These are phyloP conservation scores for Aethionema arabicum DNA, from an alignment of 345 rosid genomes.

Conservation along the genomic window DNA sequence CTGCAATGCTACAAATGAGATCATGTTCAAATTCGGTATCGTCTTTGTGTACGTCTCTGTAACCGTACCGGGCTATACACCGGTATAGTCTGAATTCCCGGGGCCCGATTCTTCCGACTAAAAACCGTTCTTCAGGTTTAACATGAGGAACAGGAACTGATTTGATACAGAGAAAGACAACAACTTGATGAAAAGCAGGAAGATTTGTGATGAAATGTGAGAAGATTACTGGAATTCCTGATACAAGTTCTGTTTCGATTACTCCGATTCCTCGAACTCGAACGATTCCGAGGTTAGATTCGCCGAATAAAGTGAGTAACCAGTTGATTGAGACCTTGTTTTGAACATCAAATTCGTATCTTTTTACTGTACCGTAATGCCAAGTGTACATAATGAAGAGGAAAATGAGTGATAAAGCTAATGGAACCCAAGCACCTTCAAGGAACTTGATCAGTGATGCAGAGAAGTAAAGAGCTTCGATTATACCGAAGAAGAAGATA, in stretches of 20 bases:
- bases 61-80: slow-evolving; percentile 94
- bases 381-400: slow-evolving; percentile 73
- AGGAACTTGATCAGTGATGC: slow-evolving; percentile 93
- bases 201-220: slow-evolving; percentile 98
- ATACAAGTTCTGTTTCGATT: slow-evolving; percentile 88
- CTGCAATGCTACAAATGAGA: slow-evolving; percentile 80
- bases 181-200: slow-evolving; percentile 96
- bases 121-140: slow-evolving; percentile 80
- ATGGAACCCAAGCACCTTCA: slow-evolving; percentile 98
- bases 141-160: slow-evolving; percentile 96
- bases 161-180: slow-evolving; percentile 89
- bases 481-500: slow-evolving; percentile 73
- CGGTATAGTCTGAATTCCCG: slow-evolving; percentile 76
- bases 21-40: slow-evolving; percentile 85
- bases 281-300: slow-evolving; percentile 81
- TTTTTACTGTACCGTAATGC: slow-evolving; percentile 92
- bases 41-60: slow-evolving; percentile 83
- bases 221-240: slow-evolving; percentile 92
- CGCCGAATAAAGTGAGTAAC: slow-evolving; percentile 64
- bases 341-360: slow-evolving; percentile 85
- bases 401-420: slow-evolving; percentile 74
- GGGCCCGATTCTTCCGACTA: slow-evolving; percentile 87
- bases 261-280: slow-evolving; percentile 89
- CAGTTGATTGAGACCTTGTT: slow-evolving; percentile 91
- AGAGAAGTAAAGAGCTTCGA: slow-evolving; percentile 94